These are phyloP conservation scores for Kuraishia borneana DNA, from an alignment of 805 yeast species.

Conservation along the genomic window DNA sequence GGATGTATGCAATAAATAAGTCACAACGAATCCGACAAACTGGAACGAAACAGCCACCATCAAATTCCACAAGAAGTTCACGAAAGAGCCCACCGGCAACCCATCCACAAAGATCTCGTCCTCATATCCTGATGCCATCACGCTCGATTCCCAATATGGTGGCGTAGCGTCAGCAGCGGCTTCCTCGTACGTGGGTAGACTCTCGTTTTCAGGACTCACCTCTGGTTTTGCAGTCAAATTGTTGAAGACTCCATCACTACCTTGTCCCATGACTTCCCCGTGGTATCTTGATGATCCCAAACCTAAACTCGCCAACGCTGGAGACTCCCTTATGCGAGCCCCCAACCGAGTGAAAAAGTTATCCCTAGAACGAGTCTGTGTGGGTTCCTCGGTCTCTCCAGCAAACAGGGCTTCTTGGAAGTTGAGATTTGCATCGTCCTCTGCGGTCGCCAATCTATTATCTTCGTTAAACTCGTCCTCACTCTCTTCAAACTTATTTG, in stretches of 20 bases:
- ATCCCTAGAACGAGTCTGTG: neutral
- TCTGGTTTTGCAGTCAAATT: constrained; percentile 81
- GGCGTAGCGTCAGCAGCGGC: constrained; percentile 93
- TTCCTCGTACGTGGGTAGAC: constrained; percentile 85
- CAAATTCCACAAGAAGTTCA: constrained; percentile 83
- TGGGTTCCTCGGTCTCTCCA: neutral
- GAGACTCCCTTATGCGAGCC: neutral
- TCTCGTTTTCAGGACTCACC: constrained; percentile 32
- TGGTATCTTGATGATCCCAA: neutral
- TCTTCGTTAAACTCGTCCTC: neutral
- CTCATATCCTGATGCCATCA: constrained; percentile 65
- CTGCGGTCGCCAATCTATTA: neutral
- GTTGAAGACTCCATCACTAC: constrained; percentile 86
- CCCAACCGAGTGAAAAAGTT: neutral
- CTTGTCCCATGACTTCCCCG: constrained; percentile 4
- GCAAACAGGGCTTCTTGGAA: constrained; percentile 2
- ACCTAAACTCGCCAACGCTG: neutral
- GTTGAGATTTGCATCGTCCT: neutral
- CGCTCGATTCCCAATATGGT: constrained; percentile 91
- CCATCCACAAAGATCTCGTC: constrained; percentile 95
- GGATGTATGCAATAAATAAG: constrained; percentile 86
- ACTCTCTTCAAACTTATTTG: neutral
- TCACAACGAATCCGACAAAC: constrained; percentile 82
- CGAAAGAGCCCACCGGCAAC: constrained; percentile 86
- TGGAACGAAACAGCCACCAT: constrained; percentile 88